Conservation (phyloP, 2,329 filamentous ascomycete genomes). For the Bipolaris cookei region DNA sequence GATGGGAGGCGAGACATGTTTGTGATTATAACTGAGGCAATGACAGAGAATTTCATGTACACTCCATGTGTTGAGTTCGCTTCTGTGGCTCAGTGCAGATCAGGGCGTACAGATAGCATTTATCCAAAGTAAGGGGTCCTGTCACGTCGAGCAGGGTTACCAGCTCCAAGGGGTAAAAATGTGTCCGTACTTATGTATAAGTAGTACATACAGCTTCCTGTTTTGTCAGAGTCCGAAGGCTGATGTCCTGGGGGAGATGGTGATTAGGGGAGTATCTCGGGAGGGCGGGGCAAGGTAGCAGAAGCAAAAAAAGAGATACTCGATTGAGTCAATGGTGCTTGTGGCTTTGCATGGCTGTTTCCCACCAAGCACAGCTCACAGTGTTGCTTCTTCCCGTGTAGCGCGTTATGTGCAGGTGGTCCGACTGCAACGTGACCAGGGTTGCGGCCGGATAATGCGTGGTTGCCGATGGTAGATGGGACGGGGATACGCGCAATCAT, state of each 20-base stretch:
- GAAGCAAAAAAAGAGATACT: neutral
- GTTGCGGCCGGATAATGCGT: neutral
- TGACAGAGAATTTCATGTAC: neutral
- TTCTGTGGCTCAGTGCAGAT: constrained; percentile 2
- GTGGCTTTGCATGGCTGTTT: neutral
- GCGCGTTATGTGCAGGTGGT: neutral
- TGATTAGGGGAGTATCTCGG: neutral
- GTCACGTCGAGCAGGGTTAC: neutral
- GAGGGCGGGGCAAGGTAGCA: neutral
- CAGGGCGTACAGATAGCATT: constrained; percentile 3
- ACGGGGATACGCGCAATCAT: neutral
- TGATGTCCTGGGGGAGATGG: neutral
- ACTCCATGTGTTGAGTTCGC: constrained; percentile 1
- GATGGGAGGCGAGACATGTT: constrained; percentile 21
- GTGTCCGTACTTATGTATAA: neutral
- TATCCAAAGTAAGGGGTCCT: constrained; percentile 4
- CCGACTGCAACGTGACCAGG: neutral
- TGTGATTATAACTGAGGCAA: constrained; percentile 3
- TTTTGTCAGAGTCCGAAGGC: neutral
- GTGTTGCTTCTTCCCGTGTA: neutral
- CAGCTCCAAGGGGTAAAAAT: neutral
- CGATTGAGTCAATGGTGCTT: neutral
- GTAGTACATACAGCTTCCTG: neutral
- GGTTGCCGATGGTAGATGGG: neutral
- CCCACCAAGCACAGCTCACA: neutral